Conservation (phyloP, 2,329 filamentous ascomycete genomes). For the Blastomyces silverae region DNA sequence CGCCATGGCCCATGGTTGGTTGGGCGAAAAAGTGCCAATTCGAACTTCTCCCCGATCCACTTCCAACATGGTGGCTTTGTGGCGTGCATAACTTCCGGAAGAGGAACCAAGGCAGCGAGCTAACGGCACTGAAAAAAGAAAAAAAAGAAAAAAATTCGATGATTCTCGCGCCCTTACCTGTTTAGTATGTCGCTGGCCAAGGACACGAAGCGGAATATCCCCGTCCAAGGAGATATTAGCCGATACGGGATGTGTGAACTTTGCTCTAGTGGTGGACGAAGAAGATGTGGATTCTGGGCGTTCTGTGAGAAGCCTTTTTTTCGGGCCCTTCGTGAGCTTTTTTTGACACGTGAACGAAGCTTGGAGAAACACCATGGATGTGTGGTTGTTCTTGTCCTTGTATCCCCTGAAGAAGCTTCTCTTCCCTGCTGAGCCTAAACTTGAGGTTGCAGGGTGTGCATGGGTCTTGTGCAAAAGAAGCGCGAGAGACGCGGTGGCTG, state of each 20-base stretch:
- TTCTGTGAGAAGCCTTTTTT: not conserved
- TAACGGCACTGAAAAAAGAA: not conserved
- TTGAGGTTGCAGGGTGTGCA: not conserved
- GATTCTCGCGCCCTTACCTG: not conserved
- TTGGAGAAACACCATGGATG: not conserved
- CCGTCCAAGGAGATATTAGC: not conserved
- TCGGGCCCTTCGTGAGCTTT: not conserved
- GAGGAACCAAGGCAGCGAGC: not conserved
- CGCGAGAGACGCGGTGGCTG: slow-evolving; percentile 2
- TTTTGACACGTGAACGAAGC: not conserved
- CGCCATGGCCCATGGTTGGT: no score
- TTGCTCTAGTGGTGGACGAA: not conserved
- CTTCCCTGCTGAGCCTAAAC: not conserved
- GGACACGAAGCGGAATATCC: not conserved
- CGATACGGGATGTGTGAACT: not conserved
- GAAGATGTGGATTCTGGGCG: not conserved
- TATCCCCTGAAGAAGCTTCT: not conserved
- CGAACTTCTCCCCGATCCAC: not conserved
- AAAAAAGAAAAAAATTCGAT: not conserved
- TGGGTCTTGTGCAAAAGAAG: not conserved
- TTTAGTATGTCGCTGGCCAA: slow-evolving; percentile 4
- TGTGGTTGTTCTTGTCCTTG: not conserved
- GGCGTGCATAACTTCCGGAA: not conserved
- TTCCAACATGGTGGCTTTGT: not conserved
- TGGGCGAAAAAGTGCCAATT: not conserved